Percentiles rank a stretch among this genome's conserved stretches.
Conservation (phyloP, 225 moss, liverwort and hornwort species). For the Anthoceros angustus region DNA sequence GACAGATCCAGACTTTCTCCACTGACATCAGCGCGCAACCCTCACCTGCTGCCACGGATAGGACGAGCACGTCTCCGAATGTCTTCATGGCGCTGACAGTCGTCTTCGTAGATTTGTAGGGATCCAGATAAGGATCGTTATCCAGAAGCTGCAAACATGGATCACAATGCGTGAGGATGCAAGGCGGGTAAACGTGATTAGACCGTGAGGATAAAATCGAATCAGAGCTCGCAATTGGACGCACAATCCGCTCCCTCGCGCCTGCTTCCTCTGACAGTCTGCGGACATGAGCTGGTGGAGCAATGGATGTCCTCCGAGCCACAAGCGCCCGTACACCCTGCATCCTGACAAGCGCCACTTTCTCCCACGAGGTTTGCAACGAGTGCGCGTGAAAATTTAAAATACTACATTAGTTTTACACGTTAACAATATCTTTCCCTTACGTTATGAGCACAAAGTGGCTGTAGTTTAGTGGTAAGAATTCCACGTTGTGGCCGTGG, state of each 20-base stretch:
- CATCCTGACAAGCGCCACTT: too few relatives aligned
- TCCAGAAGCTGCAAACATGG: conserved; percentile 24
- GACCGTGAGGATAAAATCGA: neutral
- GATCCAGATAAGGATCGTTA: conserved; percentile 25
- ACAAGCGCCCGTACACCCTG: neutral
- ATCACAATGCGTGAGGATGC: neutral
- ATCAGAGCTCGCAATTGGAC: neutral
- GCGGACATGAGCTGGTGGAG: neutral
- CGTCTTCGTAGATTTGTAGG: conserved; percentile 18
- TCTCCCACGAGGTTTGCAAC: too few relatives aligned
- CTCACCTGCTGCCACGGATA: conserved; percentile 26
- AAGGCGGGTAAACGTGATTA: neutral
- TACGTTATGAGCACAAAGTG: too few relatives aligned
- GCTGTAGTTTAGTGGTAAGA: conserved; percentile 99
- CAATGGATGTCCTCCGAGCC: neutral
- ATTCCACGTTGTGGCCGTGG: conserved; percentile 99
- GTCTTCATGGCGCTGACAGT: conserved; percentile 19
- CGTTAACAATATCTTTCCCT: too few relatives aligned
- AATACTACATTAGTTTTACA: too few relatives aligned
- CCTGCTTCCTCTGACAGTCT: neutral
- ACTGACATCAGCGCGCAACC: neutral
- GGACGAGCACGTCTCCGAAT: conserved; percentile 28
- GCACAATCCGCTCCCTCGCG: neutral
- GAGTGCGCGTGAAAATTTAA: too few relatives aligned
- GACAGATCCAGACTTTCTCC: neutral